Evolutionary conservation across 2,329 filamentous ascomycete species (phyloP).

Genomic region (Gliomastix tumulicola): DNA sequence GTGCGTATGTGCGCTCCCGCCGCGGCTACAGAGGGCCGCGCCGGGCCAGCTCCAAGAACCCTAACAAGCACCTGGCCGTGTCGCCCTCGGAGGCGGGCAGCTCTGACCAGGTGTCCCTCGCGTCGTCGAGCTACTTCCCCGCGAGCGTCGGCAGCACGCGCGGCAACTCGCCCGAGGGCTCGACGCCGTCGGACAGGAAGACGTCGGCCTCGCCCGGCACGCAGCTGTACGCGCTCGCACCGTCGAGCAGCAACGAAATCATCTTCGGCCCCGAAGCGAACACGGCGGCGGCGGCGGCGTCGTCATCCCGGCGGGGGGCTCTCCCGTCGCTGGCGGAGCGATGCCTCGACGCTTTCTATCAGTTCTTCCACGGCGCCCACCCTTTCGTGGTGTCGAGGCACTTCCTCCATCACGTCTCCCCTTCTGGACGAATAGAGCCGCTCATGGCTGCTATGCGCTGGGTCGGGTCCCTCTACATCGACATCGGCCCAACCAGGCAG

Average conservation of each 20-base stretch:
- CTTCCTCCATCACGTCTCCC: constrained; percentile 37
- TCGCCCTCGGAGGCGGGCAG: constrained; percentile 18
- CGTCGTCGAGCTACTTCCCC: too few relatives aligned
- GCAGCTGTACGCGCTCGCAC: not conserved
- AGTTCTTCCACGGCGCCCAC: constrained; percentile 49
- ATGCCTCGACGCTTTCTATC: constrained; percentile 52
- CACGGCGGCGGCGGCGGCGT: not conserved
- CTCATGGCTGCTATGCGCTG: constrained; percentile 49
- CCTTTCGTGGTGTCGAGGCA: constrained; percentile 51
- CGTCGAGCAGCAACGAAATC: not conserved
- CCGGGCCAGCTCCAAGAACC: constrained; percentile 30
- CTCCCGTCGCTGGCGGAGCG: constrained; percentile 36
- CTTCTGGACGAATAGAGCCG: constrained; percentile 38
- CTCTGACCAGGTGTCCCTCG: not conserved
- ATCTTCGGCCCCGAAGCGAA: not conserved
- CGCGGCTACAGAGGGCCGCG: constrained; percentile 63
- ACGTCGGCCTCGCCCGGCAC: not conserved
- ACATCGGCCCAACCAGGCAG: constrained; percentile 35
- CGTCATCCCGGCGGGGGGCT: not conserved
- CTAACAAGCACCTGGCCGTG: constrained; percentile 43
- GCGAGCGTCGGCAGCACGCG: too few relatives aligned
- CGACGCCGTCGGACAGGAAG: not conserved
- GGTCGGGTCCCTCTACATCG: constrained; percentile 49
- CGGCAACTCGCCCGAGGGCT: not conserved
- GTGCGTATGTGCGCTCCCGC: constrained; percentile 67